Percentiles rank a stretch among this genome's conserved stretches.
phyloP scores from a whole-genome alignment of 768 basidiomycete species.

The Rhizopogon roseolus region DNA sequence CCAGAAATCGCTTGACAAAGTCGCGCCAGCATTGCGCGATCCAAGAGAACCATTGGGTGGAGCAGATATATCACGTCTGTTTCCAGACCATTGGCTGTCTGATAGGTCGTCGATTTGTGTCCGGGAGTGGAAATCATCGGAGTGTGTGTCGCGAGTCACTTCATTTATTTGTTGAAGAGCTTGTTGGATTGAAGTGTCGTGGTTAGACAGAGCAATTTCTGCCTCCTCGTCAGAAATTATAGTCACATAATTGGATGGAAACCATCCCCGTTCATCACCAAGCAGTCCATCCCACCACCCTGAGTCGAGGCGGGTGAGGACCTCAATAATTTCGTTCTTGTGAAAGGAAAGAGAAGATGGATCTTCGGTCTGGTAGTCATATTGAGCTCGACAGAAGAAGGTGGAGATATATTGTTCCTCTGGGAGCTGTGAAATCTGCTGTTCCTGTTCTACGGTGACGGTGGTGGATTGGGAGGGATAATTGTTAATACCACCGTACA shows the following conservation, averaged over 20 bases:
- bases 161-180: slow-evolving; percentile 11
- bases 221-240: slow-evolving; percentile 78
- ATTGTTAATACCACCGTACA: slow-evolving; percentile 11
- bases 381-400: slow-evolving; percentile 88
- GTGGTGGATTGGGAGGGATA: slow-evolving; percentile 13
- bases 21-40: slow-evolving; percentile 24
- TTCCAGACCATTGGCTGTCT: slow-evolving; percentile 44
- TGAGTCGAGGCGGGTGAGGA: slow-evolving; percentile 83
- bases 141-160: slow-evolving; percentile 10
- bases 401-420: slow-evolving; percentile 62
- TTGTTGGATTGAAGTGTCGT: slow-evolving; percentile 12
- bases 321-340: slow-evolving; percentile 88
- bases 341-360: slow-evolving; percentile 84
- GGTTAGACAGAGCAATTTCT: slow-evolving; percentile 50
- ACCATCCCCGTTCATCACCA: slow-evolving; percentile 89
- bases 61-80: slow-evolving; percentile 8
- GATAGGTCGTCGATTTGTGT: slow-evolving; percentile 24
- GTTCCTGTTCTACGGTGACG: slow-evolving; percentile 20
- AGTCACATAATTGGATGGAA: slow-evolving; percentile 93
- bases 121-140: slow-evolving; percentile 5
- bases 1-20: slow-evolving; percentile 77
- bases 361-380: slow-evolving; percentile 88
- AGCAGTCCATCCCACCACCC: slow-evolving; percentile 99
- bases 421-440: slow-evolving; percentile 14
- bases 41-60: slow-evolving; percentile 37